Percentiles rank a stretch among this genome's conserved stretches.
These are phyloP conservation scores for Debaryomyces tyrocola DNA, from an alignment of 805 yeast species.

Conservation along the genomic window DNA sequence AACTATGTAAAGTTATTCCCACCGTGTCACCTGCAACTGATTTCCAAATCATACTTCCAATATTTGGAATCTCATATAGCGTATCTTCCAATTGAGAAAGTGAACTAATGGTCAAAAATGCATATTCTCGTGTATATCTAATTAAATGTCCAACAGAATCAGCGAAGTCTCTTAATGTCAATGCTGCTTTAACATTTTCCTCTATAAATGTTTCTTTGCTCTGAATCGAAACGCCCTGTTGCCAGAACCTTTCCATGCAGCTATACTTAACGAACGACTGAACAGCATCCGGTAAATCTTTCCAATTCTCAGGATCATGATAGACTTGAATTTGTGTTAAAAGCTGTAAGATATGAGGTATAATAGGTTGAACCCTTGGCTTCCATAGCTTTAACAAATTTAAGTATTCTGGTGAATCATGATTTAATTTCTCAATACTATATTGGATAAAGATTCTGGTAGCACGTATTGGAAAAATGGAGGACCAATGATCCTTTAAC, in stretches of 20 bases:
- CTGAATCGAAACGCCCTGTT: slow-evolving; percentile 93
- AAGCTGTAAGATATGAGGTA: slow-evolving; percentile 87
- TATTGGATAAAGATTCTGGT: slow-evolving; percentile 94
- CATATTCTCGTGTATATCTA: slow-evolving; percentile 94
- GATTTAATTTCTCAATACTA: slow-evolving; percentile 87
- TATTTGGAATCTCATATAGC: slow-evolving; percentile 79
- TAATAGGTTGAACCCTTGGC: slow-evolving; percentile 87
- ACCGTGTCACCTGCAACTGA: slow-evolving; percentile 83
- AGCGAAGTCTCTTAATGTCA: slow-evolving; percentile 92
- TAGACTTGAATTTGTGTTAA: slow-evolving; percentile 90
- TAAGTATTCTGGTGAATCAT: slow-evolving; percentile 71
- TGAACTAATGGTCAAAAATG: slow-evolving; percentile 85
- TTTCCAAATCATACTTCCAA: slow-evolving; percentile 74
- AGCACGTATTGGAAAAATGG: slow-evolving; percentile 92
- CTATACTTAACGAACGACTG: slow-evolving; percentile 89
- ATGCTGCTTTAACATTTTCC: slow-evolving; percentile 91
- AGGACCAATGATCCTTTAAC: slow-evolving; percentile 88
- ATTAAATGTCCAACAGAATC: slow-evolving; percentile 96
- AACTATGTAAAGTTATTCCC: slow-evolving; percentile 90
- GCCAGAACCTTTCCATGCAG: slow-evolving; percentile 96
- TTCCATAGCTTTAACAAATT: slow-evolving; percentile 79
- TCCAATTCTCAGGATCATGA: slow-evolving; percentile 93
- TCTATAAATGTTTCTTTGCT: slow-evolving; percentile 91
- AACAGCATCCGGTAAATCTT: slow-evolving; percentile 80
- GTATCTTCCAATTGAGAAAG: slow-evolving; percentile 88